Evolutionary conservation across 1,139 yeast genomes (phyloP).

Genomic region (Blastobotrys capitulatus): DNA sequence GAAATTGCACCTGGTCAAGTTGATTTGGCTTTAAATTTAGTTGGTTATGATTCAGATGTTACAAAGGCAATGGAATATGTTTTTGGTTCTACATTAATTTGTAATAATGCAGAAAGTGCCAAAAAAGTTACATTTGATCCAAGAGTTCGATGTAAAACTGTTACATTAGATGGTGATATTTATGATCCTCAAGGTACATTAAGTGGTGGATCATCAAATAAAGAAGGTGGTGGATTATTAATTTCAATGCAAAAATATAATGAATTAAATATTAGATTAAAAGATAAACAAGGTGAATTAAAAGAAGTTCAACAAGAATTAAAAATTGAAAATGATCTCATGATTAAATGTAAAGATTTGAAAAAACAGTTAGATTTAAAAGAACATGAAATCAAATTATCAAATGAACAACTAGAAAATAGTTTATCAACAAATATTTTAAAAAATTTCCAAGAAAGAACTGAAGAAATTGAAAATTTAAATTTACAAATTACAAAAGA

Average conservation of each 20-base stretch:
- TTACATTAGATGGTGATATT: slow-evolving; percentile 87
- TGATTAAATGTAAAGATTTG: slow-evolving; percentile 49
- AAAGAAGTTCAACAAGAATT: slow-evolving; percentile 41
- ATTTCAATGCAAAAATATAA: slow-evolving; percentile 66
- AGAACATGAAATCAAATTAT: slow-evolving; percentile 60
- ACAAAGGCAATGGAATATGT: slow-evolving; percentile 84
- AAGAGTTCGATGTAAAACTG: slow-evolving; percentile 72
- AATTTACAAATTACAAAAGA: slow-evolving; percentile 38
- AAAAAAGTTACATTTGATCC: slow-evolving; percentile 84
- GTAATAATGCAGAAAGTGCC: slow-evolving; percentile 85
- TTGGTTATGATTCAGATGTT: slow-evolving; percentile 68
- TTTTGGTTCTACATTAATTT: slow-evolving; percentile 82
- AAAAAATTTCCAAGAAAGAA: slow-evolving; percentile 45
- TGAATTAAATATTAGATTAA: slow-evolving; percentile 41
- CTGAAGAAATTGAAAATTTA: slow-evolving; percentile 46
- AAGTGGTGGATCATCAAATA: slow-evolving; percentile 82
- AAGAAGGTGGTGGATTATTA: slow-evolving; percentile 43
- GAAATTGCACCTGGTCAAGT: slow-evolving; percentile 74
- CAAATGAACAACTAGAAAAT: slow-evolving; percentile 54
- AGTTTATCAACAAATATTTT: slow-evolving; percentile 55
- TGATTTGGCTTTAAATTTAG: slow-evolving; percentile 75
- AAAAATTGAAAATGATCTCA: slow-evolving; percentile 41
- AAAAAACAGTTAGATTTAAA: slow-evolving; percentile 63
- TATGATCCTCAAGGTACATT: slow-evolving; percentile 96
- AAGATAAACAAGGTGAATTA: slow-evolving; percentile 39